These are phyloP conservation scores for Toxoplasma gondii DNA, from an alignment of 169 alveolate species.

Conservation along the genomic window DNA sequence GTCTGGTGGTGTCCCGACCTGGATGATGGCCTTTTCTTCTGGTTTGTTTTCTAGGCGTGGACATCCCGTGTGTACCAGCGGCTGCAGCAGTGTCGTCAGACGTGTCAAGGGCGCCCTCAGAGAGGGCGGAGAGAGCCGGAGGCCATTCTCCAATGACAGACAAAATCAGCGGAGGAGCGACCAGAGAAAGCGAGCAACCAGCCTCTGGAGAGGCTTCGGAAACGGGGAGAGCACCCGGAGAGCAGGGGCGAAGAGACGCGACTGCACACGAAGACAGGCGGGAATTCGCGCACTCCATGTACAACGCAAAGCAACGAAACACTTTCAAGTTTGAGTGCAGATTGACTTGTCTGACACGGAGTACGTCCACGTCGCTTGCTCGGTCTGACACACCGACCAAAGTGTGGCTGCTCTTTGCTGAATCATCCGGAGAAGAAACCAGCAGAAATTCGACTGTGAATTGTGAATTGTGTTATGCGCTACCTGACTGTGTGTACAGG, in stretches of 20 bases:
- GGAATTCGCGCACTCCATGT: background rate
- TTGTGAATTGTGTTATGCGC: background rate
- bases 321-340: background rate
- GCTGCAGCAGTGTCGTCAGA: background rate
- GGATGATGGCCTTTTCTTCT: too few relatives aligned
- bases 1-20: too few relatives aligned
- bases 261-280: background rate
- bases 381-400: background rate
- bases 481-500: background rate
- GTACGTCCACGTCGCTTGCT: background rate
- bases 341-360: background rate
- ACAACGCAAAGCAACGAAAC: background rate
- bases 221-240: background rate
- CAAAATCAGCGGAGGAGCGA: background rate
- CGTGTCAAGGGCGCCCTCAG: background rate
- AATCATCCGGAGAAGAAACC: background rate
- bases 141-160: background rate
- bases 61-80: background rate
- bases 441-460: background rate
- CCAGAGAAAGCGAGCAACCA: background rate
- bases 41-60: background rate
- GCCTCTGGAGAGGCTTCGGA: background rate
- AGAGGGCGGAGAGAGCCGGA: background rate
- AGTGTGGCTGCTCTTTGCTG: background rate
- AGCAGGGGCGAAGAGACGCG: background rate